These are phyloP conservation scores for Podospora didyma DNA, from an alignment of 495 filamentous ascomycete genomes.

Conservation along the genomic window DNA sequence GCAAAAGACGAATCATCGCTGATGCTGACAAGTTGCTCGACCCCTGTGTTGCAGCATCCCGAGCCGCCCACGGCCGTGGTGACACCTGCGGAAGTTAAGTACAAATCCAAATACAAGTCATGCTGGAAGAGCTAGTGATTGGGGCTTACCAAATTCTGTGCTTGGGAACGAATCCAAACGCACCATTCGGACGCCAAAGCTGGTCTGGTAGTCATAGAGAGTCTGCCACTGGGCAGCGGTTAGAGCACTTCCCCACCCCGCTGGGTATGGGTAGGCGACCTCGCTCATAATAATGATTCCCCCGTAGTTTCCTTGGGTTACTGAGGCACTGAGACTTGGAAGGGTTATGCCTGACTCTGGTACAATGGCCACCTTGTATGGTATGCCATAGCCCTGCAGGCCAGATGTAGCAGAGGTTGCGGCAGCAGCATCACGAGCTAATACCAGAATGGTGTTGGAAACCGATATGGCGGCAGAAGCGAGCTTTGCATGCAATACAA, in stretches of 20 bases:
- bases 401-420: constrained; percentile 47
- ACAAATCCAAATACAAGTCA: not conserved
- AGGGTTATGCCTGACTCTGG: constrained; percentile 48
- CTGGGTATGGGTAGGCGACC: constrained; percentile 53
- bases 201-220: constrained; percentile 54
- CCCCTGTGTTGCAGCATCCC: constrained; percentile 37
- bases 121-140: not conserved
- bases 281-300: constrained; percentile 55
- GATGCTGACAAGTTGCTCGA: constrained; percentile 51
- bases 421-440: constrained; percentile 48
- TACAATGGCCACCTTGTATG: constrained; percentile 51
- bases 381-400: constrained; percentile 59
- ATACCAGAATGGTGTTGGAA: constrained; percentile 51
- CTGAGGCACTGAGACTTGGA: constrained; percentile 44
- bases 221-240: constrained; percentile 54
- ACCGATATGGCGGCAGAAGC: constrained; percentile 19
- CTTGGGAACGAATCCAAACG: constrained; percentile 55
- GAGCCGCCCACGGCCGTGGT: constrained; percentile 19
- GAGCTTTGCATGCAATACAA: constrained; percentile 1
- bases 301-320: constrained; percentile 49
- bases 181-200: constrained; percentile 58
- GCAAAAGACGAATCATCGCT: constrained; percentile 46
- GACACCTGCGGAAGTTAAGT: constrained; percentile 11
- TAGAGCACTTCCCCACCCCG: constrained; percentile 49
- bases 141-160: constrained; percentile 40